Base-by-base conservation (phyloP, 163 green algal species). In the Volvox carteri region DNA sequence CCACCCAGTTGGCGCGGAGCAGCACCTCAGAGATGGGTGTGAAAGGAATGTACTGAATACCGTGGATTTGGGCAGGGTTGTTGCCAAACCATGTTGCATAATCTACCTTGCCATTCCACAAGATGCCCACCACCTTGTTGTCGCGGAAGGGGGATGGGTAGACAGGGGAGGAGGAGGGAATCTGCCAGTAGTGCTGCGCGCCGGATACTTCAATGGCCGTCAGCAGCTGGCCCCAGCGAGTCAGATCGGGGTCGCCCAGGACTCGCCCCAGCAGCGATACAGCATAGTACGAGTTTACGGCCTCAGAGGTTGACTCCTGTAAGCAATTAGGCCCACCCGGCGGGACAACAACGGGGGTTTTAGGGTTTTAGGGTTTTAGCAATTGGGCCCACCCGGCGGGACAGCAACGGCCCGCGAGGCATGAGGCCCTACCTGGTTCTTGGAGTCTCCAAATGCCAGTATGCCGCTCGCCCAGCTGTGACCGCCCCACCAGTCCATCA, bases 261-360 rank as follows among this genome's bases (percentile, higher is more conserved):
- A 72, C 92, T 30, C 73, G 19, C 7, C 88, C 92, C 30, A 91
- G 42, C 41, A 94, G 90, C 6, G 75, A 83, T 28, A 91, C 72
- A 8, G 84, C 92, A 78, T 94, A 94, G 76, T 94, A 94, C 14
- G 77, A 44, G 54, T 94, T 91, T 28, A 93, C 76, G 23, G 92
- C 88, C 88, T 94, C 92, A 30, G 84, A 92, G 2, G 44, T 89
- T 58, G 84, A 92, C 79, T 94, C 92, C 90, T 94, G 92, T 11
- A 25, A 11, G 19, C 54, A 23, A 11, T n/a, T n/a, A n/a, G n/a
- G n/a, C n/a, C n/a, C n/a, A n/a, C n/a, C n/a, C n/a, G n/a, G n/a
- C n/a, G n/a, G n/a, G n/a, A n/a, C n/a, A n/a, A n/a, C n/a, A n/a
- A n/a, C n/a, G n/a, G n/a, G n/a, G n/a, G n/a, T n/a, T n/a, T n/a